Conservation (phyloP, 495 filamentous ascomycete genomes). For the Haplographium delicatum region DNA sequence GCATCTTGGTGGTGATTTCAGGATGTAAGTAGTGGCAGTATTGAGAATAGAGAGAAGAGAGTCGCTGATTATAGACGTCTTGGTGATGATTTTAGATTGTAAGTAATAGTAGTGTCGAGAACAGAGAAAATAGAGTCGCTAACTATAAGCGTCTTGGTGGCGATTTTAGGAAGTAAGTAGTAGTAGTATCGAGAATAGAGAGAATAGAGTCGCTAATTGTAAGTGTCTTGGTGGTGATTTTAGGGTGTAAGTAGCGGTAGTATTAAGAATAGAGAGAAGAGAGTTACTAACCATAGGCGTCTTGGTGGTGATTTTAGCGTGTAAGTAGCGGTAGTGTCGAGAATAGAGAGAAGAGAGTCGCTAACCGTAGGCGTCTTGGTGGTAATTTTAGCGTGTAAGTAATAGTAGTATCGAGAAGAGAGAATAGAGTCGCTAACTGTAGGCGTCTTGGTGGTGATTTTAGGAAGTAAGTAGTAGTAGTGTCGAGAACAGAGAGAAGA, state of each 20-base stretch:
- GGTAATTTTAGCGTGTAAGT: too few species aligned
- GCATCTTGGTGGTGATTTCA: too few species aligned
- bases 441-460: not conserved
- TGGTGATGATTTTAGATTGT: not conserved
- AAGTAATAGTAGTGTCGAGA: not conserved
- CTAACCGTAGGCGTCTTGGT: too few species aligned
- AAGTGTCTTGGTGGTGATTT: not conserved
- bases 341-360: not conserved
- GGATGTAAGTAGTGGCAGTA: too few species aligned
- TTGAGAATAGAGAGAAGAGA: not conserved
- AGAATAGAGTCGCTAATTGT: not conserved
- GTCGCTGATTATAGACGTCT: not conserved
- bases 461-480: constrained; percentile 1
- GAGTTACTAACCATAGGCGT: not conserved
- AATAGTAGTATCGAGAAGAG: not conserved
- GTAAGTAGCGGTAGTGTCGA: not conserved
- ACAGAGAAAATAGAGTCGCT: not conserved
- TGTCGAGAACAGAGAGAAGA: too few species aligned
- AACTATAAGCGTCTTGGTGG: not conserved
- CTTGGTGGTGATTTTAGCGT: not conserved
- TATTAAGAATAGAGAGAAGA: not conserved
- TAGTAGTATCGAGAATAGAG: not conserved
- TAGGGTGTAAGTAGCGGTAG: not conserved
- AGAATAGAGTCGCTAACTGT: not conserved
- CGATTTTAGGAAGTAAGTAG: not conserved